Evolutionary conservation across 2,329 filamentous ascomycete genomes (phyloP), one percentile per base, ranked within the genome.

Genomic region (Diaporthe helianthi): DNA sequence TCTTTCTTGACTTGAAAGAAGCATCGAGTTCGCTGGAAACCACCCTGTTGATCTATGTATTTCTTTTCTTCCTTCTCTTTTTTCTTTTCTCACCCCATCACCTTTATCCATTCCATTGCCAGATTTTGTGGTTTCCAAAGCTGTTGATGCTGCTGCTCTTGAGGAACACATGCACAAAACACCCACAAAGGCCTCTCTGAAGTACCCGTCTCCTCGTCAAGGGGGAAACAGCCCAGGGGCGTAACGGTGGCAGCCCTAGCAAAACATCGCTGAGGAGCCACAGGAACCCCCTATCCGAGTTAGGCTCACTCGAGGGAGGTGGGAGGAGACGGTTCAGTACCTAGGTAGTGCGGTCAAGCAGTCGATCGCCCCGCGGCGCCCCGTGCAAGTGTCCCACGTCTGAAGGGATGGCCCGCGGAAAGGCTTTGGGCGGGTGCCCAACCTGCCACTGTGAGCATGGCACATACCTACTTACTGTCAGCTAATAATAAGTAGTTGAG

Each of bases 331-430:
- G n/a, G 19, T 22, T 9, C 17, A 10, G 17, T n/a, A n/a, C n/a
- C n/a, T n/a, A n/a, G 15, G 58, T 51, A 53, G 52, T 66, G 58
- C 51, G 60, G 51, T 38, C 36, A n/a, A n/a, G n/a, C n/a, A 64
- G 60, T 65, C 51, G 51, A 60, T 60, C 67, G 51, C 44, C 49
- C 60, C 51, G 44, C 52, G 19, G 17, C 1, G 36, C 51, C 24
- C 13, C 31, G 24, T 24, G 22, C n/a, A 31, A 33, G 7, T 15
- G 36, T 38, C 41, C 58, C 58, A 63, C 58, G 58, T 63, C 58
- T 49, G n/a, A 33, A 33, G 8, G 3, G 44, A 36, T 33, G 8
- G 44, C n/a, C 54, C 36, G n/a, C 53, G 53, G 53, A 33, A 58
- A 44, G 38, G 55, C 19, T n/a, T n/a, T n/a, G 26, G n/a, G 38